Evolutionary conservation across 352 stramenopile genomes (phyloP), one percentile per base, ranked within the genome.

Genomic region (Phytopythium cucurbitacearum): DNA sequence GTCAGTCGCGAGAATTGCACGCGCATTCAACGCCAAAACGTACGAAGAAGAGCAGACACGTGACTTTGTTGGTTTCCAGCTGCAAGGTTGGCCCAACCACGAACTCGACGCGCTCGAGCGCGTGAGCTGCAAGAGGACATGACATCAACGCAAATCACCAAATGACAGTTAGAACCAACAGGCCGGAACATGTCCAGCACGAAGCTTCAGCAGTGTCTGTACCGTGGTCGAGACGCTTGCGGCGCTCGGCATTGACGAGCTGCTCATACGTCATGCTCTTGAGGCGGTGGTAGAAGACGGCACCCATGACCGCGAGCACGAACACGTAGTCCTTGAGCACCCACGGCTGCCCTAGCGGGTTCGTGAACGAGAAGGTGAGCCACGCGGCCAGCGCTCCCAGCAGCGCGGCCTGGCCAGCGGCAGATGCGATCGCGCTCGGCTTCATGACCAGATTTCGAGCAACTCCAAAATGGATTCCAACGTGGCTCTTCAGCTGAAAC

Each of bases 41-140:
- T 72, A 91, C 81, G 41, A 91, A 91, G 69, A 91, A 91, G n/a
- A 91, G 60, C 15, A 89, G 59, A 36, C 78, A 81, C 0, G 76
- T 88, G 41, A 89, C 67, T 64, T 80, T 80, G 63, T 88, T 84
- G 51, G 59, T 28, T 41, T 73, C 56, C 10, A 91, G 57, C 33
- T 81, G 59, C 21, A 89, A 47, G 0, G 63, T 53, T 11, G 62
- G 36, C n/a, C 77, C 77, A n/a, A 84, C 63, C 40, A 88, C 59
- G 54, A 80, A 85, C 36, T 88, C 80, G 15, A 90, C 37, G 21
- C 58, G 73, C 44, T 80, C 60, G 6, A 88, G 61, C 13, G 58
- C 35, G 38, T 65, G 57, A n/a, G 69, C 71, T 79, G 51, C 16
- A 9, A 47, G 52, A 7, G 8, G 35, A n/a, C 10, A 61, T 37